Conservation (phyloP, 1,284 basidiomycete species). For the Moniliophthora roreri region DNA sequence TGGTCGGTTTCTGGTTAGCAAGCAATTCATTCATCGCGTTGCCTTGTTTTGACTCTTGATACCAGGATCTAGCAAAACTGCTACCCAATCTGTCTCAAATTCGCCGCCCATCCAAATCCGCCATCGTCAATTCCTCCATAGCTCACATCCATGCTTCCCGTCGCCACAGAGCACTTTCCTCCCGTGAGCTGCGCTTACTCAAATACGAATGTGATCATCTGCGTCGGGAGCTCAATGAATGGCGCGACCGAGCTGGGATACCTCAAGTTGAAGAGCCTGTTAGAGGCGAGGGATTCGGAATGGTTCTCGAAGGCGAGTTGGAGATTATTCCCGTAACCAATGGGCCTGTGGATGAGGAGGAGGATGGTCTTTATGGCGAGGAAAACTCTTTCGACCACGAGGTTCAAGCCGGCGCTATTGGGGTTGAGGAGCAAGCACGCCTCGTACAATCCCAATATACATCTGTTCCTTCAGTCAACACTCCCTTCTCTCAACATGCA, state of each 20-base stretch:
- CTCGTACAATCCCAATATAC: background rate
- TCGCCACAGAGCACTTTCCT: constrained; percentile 74
- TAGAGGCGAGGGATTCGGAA: constrained; percentile 66
- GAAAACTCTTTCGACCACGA: background rate
- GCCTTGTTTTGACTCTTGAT: constrained; percentile 3
- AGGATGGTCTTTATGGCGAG: background rate
- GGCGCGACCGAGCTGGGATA: constrained; percentile 74
- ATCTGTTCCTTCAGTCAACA: too few relatives aligned
- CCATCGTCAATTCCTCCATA: constrained; percentile 92
- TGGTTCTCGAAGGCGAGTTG: constrained; percentile 67
- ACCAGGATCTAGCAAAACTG: constrained; percentile 81
- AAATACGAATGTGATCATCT: constrained; percentile 80
- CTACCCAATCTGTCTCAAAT: constrained; percentile 90
- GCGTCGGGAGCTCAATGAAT: constrained; percentile 84
- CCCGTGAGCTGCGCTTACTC: constrained; percentile 73
- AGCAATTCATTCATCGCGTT: too few relatives aligned
- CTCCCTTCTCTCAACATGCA: too few relatives aligned
- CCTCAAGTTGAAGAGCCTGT: constrained; percentile 69
- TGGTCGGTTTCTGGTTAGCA: constrained; percentile 78
- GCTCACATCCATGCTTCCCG: constrained; percentile 81
- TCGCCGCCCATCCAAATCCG: constrained; percentile 92
- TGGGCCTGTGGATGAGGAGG: constrained; percentile 13
- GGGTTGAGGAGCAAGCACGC: background rate
- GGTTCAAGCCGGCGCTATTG: background rate
- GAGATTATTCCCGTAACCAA: constrained; percentile 42